phyloP scores from a whole-genome alignment of 2,329 filamentous ascomycete genomes.

The Neurospora sp. region DNA sequence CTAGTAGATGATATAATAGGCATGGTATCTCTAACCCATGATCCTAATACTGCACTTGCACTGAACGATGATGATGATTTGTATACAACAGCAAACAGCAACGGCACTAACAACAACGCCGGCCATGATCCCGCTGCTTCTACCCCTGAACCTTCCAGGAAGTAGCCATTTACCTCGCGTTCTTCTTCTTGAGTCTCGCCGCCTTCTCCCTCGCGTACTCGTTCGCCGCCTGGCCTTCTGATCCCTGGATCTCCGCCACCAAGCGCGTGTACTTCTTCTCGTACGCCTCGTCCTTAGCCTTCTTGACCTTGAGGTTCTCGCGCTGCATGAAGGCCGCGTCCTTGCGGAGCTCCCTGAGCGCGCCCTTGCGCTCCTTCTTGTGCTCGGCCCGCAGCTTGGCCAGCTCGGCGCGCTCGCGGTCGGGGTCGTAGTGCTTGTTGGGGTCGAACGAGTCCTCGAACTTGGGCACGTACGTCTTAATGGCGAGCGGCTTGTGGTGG shows the following conservation, averaged over 20 bases:
- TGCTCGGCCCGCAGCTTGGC: constrained; percentile 81
- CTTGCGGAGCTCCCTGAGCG: constrained; percentile 87
- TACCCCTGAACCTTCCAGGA: background rate
- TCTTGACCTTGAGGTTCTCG: constrained; percentile 86
- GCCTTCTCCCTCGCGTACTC: constrained; percentile 81
- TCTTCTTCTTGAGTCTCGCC: constrained; percentile 60
- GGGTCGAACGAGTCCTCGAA: constrained; percentile 96
- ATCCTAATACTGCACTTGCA: background rate
- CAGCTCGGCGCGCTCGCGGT: constrained; percentile 78
- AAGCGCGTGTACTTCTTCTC: constrained; percentile 92
- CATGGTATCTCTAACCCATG: background rate
- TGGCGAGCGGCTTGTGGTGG: constrained; percentile 77
- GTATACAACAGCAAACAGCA: background rate
- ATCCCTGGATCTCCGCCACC: constrained; percentile 88
- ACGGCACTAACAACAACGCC: background rate
- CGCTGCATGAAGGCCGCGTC: constrained; percentile 89
- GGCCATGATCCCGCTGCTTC: background rate
- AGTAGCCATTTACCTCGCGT: constrained; percentile 3
- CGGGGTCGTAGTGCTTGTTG: constrained; percentile 92
- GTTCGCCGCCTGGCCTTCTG: constrained; percentile 81
- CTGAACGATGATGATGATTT: background rate
- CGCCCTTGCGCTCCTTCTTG: constrained; percentile 92
- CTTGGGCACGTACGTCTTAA: constrained; percentile 82
- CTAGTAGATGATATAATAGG: background rate
- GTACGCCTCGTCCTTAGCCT: constrained; percentile 84